Evolutionary conservation across 2,329 filamentous ascomycete genomes (phyloP), one percentile per base, ranked within the genome.

Genomic region (Ilyonectria robusta): DNA sequence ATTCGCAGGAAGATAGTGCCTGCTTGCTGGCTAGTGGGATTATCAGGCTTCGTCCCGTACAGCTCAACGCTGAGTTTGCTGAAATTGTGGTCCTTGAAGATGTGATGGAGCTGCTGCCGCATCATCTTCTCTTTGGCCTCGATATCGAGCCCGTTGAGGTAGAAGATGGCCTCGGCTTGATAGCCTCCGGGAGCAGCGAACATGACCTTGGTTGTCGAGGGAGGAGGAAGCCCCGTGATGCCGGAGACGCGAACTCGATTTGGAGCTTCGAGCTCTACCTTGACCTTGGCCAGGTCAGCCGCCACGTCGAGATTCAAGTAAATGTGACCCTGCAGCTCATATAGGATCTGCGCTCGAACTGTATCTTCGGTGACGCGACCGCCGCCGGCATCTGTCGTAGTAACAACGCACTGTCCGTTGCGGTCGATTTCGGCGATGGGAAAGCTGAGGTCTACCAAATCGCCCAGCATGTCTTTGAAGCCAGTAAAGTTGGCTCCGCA

Each of bases 1-100:
- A 85, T 77, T 26, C 84, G 71, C 46, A 86, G 79, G 48, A 84
- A 83, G 0, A 86, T 84, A 1, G 85, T 88, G 1, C 84, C 85
- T 0, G 80, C 80, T 29, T 83, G 81, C 35, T 87, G 84, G n/a
- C 79, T 82, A 3, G 71, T 72, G 0, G 84, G 82, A 44, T 86
- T 78, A 1, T 79, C 76, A 0, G 80, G 75, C 62, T 79, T 37
- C 68, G 81, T 55, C 77, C 86, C 70, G 80, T 84, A 71, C 15
- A 72, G 21, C 46, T 78, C 68, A 29, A 83, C 78, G 17, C 76
- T 81, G 0, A 83, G 68, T 9, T 77, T 78, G 62, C 74, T 78
- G 53, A 82, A 81, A 11, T 78, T 79, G n/a, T 71, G 71, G n/a
- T 71, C 71, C 13, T 73, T 76, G 63, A 84, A 76, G 3, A 79